Percentiles rank a stretch among this genome's conserved stretches.
Evolutionary conservation across 768 basidiomycete genomes (phyloP).

Genomic region (Cubamyces sp.): DNA sequence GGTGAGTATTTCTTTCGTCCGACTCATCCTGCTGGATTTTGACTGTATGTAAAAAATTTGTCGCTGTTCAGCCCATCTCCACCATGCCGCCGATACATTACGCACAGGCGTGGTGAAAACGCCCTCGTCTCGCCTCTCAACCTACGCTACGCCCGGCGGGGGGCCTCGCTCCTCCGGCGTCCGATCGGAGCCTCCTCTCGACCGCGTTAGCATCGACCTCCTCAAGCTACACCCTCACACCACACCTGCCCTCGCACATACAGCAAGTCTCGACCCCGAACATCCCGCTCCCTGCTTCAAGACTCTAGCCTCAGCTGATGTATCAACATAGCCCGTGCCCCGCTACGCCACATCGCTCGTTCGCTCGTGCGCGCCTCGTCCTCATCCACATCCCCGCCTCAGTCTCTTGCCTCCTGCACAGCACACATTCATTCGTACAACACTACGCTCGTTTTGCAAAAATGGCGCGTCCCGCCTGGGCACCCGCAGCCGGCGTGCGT

Average conservation of each 20-base stretch:
- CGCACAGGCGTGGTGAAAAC: slow-evolving; percentile 13
- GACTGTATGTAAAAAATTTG: not conserved
- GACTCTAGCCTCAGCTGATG: not conserved
- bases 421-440: too few relatives aligned
- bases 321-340: not conserved
- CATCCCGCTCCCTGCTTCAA: not conserved
- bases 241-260: not conserved
- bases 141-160: not conserved
- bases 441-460: too few relatives aligned
- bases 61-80: slow-evolving; percentile 1
- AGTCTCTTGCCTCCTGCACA: too few relatives aligned
- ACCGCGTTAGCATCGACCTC: not conserved
- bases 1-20: not conserved
- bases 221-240: not conserved
- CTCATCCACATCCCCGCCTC: too few relatives aligned
- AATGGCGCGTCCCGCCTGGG: too few relatives aligned
- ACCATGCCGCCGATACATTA: slow-evolving; percentile 15
- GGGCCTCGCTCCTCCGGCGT: not conserved
- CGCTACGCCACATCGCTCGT: not conserved
- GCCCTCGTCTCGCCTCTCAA: not conserved
- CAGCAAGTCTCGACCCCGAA: not conserved
- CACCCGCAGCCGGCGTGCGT: too few relatives aligned
- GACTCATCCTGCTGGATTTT: not conserved
- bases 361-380: too few relatives aligned
- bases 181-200: not conserved